Conservation (phyloP, 1,139 yeast species). For the Debaryomyces nepalensis region DNA sequence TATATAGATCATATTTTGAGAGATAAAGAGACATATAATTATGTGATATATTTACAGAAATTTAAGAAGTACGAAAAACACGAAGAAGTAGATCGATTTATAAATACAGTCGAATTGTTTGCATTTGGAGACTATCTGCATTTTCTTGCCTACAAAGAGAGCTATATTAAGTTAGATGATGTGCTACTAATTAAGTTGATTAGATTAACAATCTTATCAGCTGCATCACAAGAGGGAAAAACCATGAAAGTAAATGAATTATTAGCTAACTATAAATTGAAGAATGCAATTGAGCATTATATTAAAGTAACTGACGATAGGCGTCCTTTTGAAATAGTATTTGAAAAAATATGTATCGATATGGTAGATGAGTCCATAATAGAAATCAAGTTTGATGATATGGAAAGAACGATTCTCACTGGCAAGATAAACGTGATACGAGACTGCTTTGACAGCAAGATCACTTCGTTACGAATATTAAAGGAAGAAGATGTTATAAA, state of each 20-base stretch:
- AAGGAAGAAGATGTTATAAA: conserved; percentile 27
- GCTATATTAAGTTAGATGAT: conserved; percentile 23
- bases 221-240: conserved; percentile 31
- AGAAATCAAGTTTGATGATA: conserved; percentile 36
- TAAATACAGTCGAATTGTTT: conserved; percentile 38
- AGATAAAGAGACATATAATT: conserved; percentile 6
- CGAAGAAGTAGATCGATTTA: not conserved
- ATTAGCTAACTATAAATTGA: conserved; percentile 27
- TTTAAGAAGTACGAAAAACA: not conserved
- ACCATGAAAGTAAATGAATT: conserved; percentile 21
- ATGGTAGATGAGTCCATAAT: conserved; percentile 32
- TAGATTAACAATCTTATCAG: conserved; percentile 33
- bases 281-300: conserved; percentile 17
- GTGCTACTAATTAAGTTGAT: conserved; percentile 28
- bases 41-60: conserved; percentile 7
- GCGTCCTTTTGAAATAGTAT: conserved; percentile 11
- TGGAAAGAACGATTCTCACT: conserved; percentile 8
- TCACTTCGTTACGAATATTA: conserved; percentile 19
- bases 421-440: conserved; percentile 6
- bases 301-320: conserved; percentile 12
- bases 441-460: conserved; percentile 1
- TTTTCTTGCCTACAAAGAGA: conserved; percentile 26
- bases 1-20: not conserved
- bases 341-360: conserved; percentile 27
- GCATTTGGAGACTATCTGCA: conserved; percentile 40